Base-by-base conservation (phyloP, 352 stramenopile genomes). In the Globisporangium sylvaticum region DNA sequence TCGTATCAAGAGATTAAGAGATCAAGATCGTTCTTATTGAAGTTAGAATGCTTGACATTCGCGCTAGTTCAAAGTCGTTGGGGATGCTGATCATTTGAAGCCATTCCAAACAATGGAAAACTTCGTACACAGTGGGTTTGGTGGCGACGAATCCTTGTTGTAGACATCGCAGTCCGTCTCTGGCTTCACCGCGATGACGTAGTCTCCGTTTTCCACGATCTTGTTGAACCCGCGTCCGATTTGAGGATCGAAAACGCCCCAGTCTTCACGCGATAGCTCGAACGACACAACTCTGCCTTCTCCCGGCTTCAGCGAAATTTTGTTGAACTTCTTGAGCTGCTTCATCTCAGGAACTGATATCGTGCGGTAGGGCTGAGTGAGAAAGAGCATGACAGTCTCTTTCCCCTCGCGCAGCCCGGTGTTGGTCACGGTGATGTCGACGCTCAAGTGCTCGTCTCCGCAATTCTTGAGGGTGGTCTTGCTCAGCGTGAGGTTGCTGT, bases 271-370 rank as follows among this genome's bases (percentile, higher is more conserved):
- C 46, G 74, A 81, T 8, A 91, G 67, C 14, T 70, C 76, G 58
- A 88, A 85, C 27, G 69, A 73, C 6, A 87, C 74, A 53, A 73
- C 65, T 54, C 75, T 57, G 0, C 74, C 71, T 52, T 81, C 72
- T 1, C 80, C 78, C 4, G 84, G 71, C 27, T 69, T 37, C 42
- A 95, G 69, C 0, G 75, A 62, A 29, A 96, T 82, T 74, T 95
- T 95, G 25, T 78, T 65, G 65, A 94, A 95, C 58, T 84, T 83
- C 55, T 87, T 85, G 32, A 96, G 79, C 67, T 88, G 79, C 75
- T 95, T 96, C 46, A 90, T 78, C 56, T 94, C 87, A 0, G 88
- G 85, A 22, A 91, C 77, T 3, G 87, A 80, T 55, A 87, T 83
- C 29, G 71, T 60, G 20, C 83, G 83, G 58, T 80, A 81, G 39